These are phyloP conservation scores for Xylariaceae sp. DNA, from an alignment of 2,329 filamentous ascomycete genomes.

Conservation along the genomic window DNA sequence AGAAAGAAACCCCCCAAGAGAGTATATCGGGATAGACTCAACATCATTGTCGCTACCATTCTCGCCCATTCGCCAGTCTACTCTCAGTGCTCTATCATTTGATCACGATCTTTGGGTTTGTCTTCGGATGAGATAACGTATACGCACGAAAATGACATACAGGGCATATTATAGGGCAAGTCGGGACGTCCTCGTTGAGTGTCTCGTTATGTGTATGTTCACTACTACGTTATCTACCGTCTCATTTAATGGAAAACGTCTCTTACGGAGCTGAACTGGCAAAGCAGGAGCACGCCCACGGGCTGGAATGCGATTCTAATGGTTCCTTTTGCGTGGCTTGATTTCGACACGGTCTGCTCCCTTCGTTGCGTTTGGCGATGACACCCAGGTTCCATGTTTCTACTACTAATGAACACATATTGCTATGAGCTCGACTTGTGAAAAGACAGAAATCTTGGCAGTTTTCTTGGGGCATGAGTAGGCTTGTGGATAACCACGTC, in stretches of 20 bases:
- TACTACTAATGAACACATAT: neutral
- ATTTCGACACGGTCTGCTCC: neutral
- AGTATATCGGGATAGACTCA: neutral
- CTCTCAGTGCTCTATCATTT: neutral
- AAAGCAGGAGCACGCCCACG: conserved; percentile 3
- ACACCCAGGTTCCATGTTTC: no score
- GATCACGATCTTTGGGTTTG: neutral
- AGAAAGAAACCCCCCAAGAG: neutral
- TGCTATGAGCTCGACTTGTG: neutral
- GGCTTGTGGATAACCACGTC: neutral
- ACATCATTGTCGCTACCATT: neutral
- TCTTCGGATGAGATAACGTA: neutral
- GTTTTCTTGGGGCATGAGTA: neutral
- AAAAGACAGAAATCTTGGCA: neutral
- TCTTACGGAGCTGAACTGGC: conserved; percentile 2
- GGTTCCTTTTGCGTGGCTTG: neutral
- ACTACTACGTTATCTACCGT: neutral
- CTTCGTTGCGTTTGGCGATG: no score
- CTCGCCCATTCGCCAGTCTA: neutral
- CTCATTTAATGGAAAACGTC: neutral
- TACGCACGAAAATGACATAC: conserved; percentile 5
- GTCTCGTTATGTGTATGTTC: neutral
- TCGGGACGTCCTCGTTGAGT: neutral
- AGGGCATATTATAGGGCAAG: neutral
- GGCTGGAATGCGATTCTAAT: neutral